Evolutionary conservation across 805 yeast species (phyloP).

Genomic region (Yamadazyma sp.): DNA sequence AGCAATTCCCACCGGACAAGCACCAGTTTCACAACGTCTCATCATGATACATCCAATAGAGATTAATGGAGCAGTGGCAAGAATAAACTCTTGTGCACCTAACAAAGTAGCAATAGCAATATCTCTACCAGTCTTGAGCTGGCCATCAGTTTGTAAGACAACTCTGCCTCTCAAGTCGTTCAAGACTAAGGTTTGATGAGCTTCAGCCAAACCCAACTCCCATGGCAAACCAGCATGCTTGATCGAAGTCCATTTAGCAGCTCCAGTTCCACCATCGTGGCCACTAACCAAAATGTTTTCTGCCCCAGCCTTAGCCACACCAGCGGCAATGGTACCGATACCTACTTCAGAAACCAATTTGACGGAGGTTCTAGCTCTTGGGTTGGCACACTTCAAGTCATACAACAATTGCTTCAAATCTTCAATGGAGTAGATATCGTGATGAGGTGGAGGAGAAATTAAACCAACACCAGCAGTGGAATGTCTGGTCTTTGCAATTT

Average conservation of each 20-base stretch:
- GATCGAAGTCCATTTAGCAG: slow-evolving; percentile 95
- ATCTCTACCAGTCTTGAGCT: slow-evolving; percentile 94
- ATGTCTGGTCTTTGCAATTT: slow-evolving; percentile 93
- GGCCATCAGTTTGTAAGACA: slow-evolving; percentile 97
- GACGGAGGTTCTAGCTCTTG: slow-evolving; percentile 95
- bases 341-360: slow-evolving; percentile 97
- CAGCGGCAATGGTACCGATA: slow-evolving; percentile 98
- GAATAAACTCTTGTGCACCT: slow-evolving; percentile 99
- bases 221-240: slow-evolving; percentile 98
- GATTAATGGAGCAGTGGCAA: slow-evolving; percentile 95
- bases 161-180: slow-evolving; percentile 96
- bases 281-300: slow-evolving; percentile 95
- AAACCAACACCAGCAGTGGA: slow-evolving; percentile 96
- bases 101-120: slow-evolving; percentile 92
- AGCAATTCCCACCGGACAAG: slow-evolving; percentile 98
- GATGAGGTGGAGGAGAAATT: slow-evolving; percentile 98
- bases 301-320: slow-evolving; percentile 98
- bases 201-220: slow-evolving; percentile 98
- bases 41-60: slow-evolving; percentile 98
- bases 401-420: slow-evolving; percentile 95
- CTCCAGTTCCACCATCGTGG: slow-evolving; percentile 99
- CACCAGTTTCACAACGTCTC: slow-evolving; percentile 81
- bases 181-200: slow-evolving; percentile 94
- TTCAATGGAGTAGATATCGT: slow-evolving; percentile 96
- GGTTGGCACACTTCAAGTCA: slow-evolving; percentile 95